These are phyloP conservation scores for Pythium vanterpoolii DNA, from an alignment of 352 stramenopile genomes.

Conservation along the genomic window DNA sequence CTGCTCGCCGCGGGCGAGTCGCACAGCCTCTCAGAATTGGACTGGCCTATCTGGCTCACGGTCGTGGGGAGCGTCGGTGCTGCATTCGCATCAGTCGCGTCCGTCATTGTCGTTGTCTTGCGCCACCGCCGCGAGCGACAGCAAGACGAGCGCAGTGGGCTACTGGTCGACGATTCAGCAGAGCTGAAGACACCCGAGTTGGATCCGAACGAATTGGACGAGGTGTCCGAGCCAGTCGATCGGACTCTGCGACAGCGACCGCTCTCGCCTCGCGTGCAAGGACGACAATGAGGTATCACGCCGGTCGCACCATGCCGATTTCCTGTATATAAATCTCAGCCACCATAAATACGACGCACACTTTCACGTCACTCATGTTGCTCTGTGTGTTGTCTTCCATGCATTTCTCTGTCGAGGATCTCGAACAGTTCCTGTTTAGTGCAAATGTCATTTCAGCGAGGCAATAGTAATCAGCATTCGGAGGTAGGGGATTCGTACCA, in stretches of 20 bases:
- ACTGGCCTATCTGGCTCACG: conserved; percentile 41
- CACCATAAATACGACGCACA: neutral
- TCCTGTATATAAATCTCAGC: no score
- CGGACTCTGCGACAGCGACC: conserved; percentile 23
- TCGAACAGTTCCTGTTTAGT: conserved; percentile 7
- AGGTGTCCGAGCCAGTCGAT: neutral
- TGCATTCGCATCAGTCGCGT: conserved; percentile 40
- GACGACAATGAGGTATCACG: neutral
- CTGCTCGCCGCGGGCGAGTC: conserved; percentile 50
- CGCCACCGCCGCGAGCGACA: conserved; percentile 20
- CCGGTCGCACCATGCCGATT: no score
- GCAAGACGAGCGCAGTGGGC: conserved; percentile 31
- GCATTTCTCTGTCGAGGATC: conserved; percentile 10
- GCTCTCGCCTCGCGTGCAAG: conserved; percentile 16
- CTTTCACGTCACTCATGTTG: neutral
- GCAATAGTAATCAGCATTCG: neutral
- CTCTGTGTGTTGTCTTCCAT: conserved; percentile 1
- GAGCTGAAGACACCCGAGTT: conserved; percentile 16
- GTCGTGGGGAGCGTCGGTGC: conserved; percentile 62
- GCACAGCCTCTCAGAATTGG: conserved; percentile 58
- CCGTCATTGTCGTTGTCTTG: conserved; percentile 49
- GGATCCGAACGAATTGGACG: neutral
- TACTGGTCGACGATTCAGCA: conserved; percentile 23
- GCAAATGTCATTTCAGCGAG: neutral
- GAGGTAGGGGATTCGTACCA: conserved; percentile 26